Conservation (phyloP, 2,329 filamentous ascomycete genomes). For the Cladosporium sp. region DNA sequence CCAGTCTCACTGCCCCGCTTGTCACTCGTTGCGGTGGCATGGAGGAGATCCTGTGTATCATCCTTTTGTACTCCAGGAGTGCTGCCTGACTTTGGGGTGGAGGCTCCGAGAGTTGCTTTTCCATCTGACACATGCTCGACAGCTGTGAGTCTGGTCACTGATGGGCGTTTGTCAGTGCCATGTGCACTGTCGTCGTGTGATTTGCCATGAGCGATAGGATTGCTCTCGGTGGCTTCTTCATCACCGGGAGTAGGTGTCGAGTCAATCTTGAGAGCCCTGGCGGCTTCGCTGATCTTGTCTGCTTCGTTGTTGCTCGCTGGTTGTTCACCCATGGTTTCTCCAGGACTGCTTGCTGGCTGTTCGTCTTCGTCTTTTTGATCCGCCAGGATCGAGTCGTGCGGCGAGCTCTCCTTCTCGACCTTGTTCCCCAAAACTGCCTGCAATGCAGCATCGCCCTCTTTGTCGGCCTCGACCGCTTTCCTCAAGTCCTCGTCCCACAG, state of each 20-base stretch:
- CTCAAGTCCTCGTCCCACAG: conserved; percentile 46
- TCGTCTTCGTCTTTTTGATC: neutral
- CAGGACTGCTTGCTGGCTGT: neutral
- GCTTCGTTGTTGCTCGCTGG: neutral
- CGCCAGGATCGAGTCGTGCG: neutral
- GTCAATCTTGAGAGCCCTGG: neutral
- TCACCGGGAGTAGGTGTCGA: neutral
- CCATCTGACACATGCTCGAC: neutral
- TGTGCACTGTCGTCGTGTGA: neutral
- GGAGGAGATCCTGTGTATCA: neutral
- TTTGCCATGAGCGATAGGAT: neutral
- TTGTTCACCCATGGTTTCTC: neutral
- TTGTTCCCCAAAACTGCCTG: conserved; percentile 3
- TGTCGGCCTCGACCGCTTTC: conserved; percentile 35
- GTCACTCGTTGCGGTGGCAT: conserved; percentile 9
- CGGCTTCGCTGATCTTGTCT: neutral
- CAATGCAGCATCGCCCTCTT: conserved; percentile 20
- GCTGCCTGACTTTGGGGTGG: neutral
- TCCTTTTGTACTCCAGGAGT: neutral
- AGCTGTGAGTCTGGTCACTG: neutral
- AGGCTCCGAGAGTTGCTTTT: neutral
- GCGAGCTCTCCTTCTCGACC: neutral
- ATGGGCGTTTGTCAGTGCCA: neutral
- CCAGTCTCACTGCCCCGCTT: conserved; percentile 1
- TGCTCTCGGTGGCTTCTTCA: neutral